Percentiles rank a stretch among this genome's conserved stretches.
Conservation (phyloP, 2,329 filamentous ascomycete species). For the Fusarium floridanum region DNA sequence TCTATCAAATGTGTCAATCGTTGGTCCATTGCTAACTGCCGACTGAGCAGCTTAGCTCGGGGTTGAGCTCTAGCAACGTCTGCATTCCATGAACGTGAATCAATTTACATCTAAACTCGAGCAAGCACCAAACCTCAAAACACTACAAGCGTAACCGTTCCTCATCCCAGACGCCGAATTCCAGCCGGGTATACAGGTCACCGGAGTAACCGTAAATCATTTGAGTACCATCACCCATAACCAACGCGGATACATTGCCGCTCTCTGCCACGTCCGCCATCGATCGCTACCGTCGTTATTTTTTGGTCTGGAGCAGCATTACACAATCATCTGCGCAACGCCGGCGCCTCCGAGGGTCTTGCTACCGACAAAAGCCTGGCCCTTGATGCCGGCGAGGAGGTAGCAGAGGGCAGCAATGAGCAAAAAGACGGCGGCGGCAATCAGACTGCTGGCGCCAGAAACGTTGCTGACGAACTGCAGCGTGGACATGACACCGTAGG, state of each 20-base stretch:
- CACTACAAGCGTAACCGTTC: conserved; percentile 44
- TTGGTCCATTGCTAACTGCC: neutral
- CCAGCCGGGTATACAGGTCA: conserved; percentile 46
- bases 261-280: neutral
- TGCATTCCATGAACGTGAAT: conserved; percentile 7
- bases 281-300: conserved; percentile 4
- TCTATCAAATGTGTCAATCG: neutral
- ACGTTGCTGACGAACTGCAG: conserved; percentile 88
- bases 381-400: conserved; percentile 80
- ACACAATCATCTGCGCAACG: conserved; percentile 98
- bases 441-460: conserved; percentile 74
- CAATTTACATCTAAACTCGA: conserved; percentile 34
- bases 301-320: conserved; percentile 43
- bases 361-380: conserved; percentile 89
- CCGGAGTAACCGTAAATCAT: conserved; percentile 44
- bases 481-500: conserved; percentile 84
- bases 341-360: conserved; percentile 96
- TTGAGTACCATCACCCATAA: conserved; percentile 28
- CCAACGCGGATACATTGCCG: conserved; percentile 3
- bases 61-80: neutral
- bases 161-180: conserved; percentile 50
- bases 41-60: neutral
- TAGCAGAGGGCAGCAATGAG: conserved; percentile 85
- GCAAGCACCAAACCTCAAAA: conserved; percentile 33
- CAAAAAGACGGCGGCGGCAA: conserved; percentile 88